phyloP scores from a whole-genome alignment of 2,329 filamentous ascomycete species.

The Fusarium sp. region DNA sequence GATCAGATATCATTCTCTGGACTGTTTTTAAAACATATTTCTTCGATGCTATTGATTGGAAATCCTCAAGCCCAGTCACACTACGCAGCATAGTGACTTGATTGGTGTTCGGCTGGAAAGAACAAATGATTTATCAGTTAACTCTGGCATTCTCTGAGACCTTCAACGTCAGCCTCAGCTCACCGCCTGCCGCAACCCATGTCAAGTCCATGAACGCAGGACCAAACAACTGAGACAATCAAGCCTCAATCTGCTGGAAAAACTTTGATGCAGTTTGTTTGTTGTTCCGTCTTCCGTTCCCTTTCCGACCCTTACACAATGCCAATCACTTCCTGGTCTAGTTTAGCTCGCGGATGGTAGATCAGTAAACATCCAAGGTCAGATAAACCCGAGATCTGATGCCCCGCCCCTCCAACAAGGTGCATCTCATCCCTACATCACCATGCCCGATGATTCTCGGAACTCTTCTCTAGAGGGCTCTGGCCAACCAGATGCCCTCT shows the following conservation, averaged over 20 bases:
- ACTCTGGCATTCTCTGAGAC: not conserved
- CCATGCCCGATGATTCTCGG: conserved; percentile 28
- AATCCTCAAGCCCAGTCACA: not conserved
- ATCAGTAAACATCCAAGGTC: conserved; percentile 14
- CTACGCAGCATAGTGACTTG: not conserved
- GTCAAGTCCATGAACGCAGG: not conserved
- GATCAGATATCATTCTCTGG: no score
- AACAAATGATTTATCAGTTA: not conserved
- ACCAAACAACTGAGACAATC: conserved; percentile 4
- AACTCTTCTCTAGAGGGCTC: not conserved
- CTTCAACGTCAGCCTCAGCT: not conserved
- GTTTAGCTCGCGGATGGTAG: not conserved
- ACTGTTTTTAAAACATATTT: no score
- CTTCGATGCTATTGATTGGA: no score
- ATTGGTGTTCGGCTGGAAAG: not conserved
- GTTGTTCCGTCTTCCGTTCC: not conserved
- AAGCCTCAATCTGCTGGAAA: conserved; percentile 9
- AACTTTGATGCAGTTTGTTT: conserved; percentile 5
- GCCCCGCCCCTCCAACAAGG: conserved; percentile 8
- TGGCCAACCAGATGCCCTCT: not conserved
- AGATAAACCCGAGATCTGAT: not conserved
- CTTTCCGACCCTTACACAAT: not conserved
- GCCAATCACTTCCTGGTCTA: not conserved
- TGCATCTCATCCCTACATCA: not conserved
- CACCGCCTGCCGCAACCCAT: no score